Evolutionary conservation across 805 yeast genomes (phyloP), one percentile per base, ranked within the genome.

Genomic region (Cyberlindnera japonica): DNA sequence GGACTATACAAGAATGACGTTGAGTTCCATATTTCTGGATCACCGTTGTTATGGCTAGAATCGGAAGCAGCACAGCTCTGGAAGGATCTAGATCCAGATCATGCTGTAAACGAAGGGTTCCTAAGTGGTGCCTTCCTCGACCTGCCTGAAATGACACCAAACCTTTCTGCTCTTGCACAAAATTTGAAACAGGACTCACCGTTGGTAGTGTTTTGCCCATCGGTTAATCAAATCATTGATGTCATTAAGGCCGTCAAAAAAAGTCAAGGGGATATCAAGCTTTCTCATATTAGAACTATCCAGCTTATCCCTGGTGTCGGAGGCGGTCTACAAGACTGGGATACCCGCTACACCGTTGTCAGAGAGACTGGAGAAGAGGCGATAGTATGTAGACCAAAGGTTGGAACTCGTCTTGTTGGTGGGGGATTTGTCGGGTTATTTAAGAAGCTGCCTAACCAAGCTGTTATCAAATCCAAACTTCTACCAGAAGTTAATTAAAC

Each of bases 301-400:
- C 77, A 73, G 48, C 41, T 74, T 14, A 49, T 62, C 34, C 70
- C 72, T 12, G 77, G 78, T 6, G 69, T 67, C 24, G 75, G 76
- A 2, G 77, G 77, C 17, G 76, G 77, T 0, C 50, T 74, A 42
- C 66, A 71, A 44, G 75, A 70, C 34, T 74, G 79, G 79, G 77
- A 74, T 45, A 58, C 72, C 1, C 54, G 76, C 35, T 55, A 55
- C 26, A 53, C 74, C 1, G 42, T 51, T 2, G 61, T 69, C n/a
- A 62, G 67, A 52, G 63, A 66, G 4, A 64, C 68, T 2, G 69
- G 68, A 3, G 63, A 64, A 27, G 50, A 54, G 5, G 75, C 66
- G 2, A 53, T 64, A 41, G 74, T 72, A 5, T 72, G 75, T 37
- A 58, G 78, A 46, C 79, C 79, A 3, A 68, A 65, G 49, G 77